These are phyloP conservation scores for Colletotrichum sojae DNA, from an alignment of 2,329 filamentous ascomycete genomes.

Conservation along the genomic window DNA sequence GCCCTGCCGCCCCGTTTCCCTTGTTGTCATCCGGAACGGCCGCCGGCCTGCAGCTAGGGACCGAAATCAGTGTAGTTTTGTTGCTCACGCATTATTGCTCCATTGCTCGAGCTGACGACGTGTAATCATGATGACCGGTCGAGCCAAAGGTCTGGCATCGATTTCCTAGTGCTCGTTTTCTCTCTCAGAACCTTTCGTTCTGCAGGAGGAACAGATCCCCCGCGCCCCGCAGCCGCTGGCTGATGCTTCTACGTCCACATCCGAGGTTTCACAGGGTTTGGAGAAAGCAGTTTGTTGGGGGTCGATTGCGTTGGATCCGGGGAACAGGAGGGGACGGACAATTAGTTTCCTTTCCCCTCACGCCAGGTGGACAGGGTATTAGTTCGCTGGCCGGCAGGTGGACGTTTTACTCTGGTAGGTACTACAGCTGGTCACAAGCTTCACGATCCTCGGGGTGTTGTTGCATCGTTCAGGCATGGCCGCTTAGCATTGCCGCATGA, in stretches of 20 bases:
- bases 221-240: neutral
- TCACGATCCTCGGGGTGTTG: neutral
- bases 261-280: conserved; percentile 5
- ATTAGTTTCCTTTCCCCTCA: neutral
- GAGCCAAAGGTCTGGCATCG: too few relatives aligned
- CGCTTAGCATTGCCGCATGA: neutral
- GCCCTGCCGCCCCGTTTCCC: neutral
- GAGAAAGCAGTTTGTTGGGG: neutral
- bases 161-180: too few relatives aligned
- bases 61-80: too few relatives aligned
- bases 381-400: neutral
- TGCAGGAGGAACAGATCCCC: too few relatives aligned
- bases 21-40: neutral
- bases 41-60: neutral
- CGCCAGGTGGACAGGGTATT: neutral
- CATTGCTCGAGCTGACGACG: too few relatives aligned
- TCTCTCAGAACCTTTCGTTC: too few relatives aligned
- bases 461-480: neutral
- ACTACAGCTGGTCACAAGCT: conserved; percentile 2
- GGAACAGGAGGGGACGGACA: neutral
- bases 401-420: neutral
- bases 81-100: neutral
- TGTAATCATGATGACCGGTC: too few relatives aligned
- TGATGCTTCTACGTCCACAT: conserved; percentile 28
- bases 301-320: too few relatives aligned